These are phyloP conservation scores for Candida ponderosae DNA, from an alignment of 805 yeast species.

Conservation along the genomic window DNA sequence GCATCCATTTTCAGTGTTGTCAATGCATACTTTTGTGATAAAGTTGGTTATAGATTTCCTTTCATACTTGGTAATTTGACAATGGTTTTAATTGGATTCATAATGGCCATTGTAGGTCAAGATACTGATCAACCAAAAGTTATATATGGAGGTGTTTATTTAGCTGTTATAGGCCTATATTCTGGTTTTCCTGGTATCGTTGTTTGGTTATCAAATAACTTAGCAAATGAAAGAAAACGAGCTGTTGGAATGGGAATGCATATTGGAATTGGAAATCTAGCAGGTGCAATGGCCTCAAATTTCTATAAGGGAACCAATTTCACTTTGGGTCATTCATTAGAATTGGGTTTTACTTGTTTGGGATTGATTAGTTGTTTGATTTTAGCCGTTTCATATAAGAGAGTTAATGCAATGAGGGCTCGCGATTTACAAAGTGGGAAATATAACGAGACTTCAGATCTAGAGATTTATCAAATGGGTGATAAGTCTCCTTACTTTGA, in stretches of 20 bases:
- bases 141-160: slow-evolving; percentile 24
- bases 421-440: slow-evolving; percentile 23
- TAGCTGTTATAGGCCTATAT: slow-evolving; percentile 24
- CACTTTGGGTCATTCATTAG: slow-evolving; percentile 25
- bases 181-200: slow-evolving; percentile 25
- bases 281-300: slow-evolving; percentile 28
- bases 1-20: slow-evolving; percentile 18
- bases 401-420: slow-evolving; percentile 18
- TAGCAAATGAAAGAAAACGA: slow-evolving; percentile 27
- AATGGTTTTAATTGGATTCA: slow-evolving; percentile 26
- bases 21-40: slow-evolving; percentile 19
- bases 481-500: slow-evolving; percentile 33
- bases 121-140: slow-evolving; percentile 18
- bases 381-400: slow-evolving; percentile 16
- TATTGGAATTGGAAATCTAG: slow-evolving; percentile 30
- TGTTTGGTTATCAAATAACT: slow-evolving; percentile 29
- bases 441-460: slow-evolving; percentile 20
- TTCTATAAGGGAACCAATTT: slow-evolving; percentile 24
- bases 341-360: slow-evolving; percentile 24
- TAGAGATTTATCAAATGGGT: slow-evolving; percentile 29
- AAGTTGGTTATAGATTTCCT: slow-evolving; percentile 23
- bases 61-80: slow-evolving; percentile 19
- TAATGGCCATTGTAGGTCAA: slow-evolving; percentile 21
- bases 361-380: slow-evolving; percentile 20
- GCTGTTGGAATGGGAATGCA: slow-evolving; percentile 33